Conservation (phyloP, 805 yeast genomes). For the Millerozyma miso region DNA sequence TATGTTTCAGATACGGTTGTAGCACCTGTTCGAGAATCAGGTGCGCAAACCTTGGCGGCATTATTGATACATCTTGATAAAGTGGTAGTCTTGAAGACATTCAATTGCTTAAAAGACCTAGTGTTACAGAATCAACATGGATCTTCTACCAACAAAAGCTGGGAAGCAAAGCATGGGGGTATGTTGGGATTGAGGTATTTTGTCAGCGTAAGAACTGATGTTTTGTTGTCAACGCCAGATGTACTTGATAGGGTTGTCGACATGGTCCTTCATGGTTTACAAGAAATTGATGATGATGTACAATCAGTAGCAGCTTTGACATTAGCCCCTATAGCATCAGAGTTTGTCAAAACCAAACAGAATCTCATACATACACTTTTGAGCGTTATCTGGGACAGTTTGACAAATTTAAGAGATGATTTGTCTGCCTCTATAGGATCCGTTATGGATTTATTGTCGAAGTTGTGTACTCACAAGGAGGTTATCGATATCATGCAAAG, state of each 20-base stretch:
- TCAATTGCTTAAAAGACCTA: slow-evolving; percentile 59
- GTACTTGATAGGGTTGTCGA: slow-evolving; percentile 67
- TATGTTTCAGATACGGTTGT: slow-evolving; percentile 96
- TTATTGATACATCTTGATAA: slow-evolving; percentile 69
- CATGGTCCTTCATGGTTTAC: slow-evolving; percentile 82
- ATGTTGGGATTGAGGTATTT: slow-evolving; percentile 89
- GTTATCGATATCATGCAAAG: slow-evolving; percentile 70
- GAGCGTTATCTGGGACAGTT: slow-evolving; percentile 84
- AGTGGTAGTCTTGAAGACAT: slow-evolving; percentile 55
- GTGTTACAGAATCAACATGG: slow-evolving; percentile 58
- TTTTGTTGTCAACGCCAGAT: slow-evolving; percentile 56
- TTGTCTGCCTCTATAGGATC: slow-evolving; percentile 92
- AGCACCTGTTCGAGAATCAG: slow-evolving; percentile 96
- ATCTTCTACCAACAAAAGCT: slow-evolving; percentile 45
- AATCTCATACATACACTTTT: slow-evolving; percentile 46
- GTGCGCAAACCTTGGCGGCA: slow-evolving; percentile 93
- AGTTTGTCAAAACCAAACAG: slow-evolving; percentile 66
- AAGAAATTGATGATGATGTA: slow-evolving; percentile 84
- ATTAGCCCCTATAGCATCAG: slow-evolving; percentile 81
- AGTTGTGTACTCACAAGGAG: slow-evolving; percentile 74
- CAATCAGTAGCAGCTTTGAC: slow-evolving; percentile 97
- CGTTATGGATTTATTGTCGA: slow-evolving; percentile 89
- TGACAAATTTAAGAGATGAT: slow-evolving; percentile 84
- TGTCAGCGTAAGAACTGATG: slow-evolving; percentile 82
- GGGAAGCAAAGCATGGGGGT: slow-evolving; percentile 99